Base-by-base conservation (phyloP, 495 filamentous ascomycete species). In the Penicillium odoratum region DNA sequence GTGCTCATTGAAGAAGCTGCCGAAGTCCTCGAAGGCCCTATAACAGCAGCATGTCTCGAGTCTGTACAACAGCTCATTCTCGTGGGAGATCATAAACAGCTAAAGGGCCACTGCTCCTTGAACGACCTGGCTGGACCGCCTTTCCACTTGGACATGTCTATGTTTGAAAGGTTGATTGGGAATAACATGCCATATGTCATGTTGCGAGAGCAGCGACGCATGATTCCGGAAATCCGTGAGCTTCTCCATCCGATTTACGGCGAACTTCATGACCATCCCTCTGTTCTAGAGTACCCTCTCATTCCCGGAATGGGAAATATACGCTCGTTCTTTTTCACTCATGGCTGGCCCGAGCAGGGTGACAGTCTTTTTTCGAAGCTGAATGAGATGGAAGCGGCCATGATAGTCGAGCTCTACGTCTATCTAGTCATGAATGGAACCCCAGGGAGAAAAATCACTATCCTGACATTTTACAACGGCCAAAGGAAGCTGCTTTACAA, bases 401-500 rank as follows among this genome's bases (percentile, higher is more conserved):
- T 97, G 90, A 74, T 97, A 49, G 81, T 83, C 1, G 73, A 74
- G 3, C 88, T 97, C 60, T 87, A 85, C 52, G 70, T 83, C 25
- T 89, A 97, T 62, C 82, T 98, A 0, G 63, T 86, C 0, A 64
- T 81, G 30, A 96, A 92, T 58, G 88, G 86, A 0, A 73, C 85
- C 3, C 48, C 70, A 1, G 57, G 79, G 0, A 60, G 66, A 0
- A 73, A 88, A 7, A 94, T 98, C 58, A 97, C 93, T 0, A 74
- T 98, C 21, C 71, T 98, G 43, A 97, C 92, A 0, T 94, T 95
- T 66, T 97, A 98, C 74, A 90, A 90, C 46, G 93, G 91, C 13
- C 93, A 98, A 62, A 80, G 85, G 40, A 89, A 89, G 62, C 67
- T 75, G 4, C 73, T 97, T 8, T 59, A 86, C 0, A 77, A 69